Evolutionary conservation across 202 grass and related monocot genomes (phyloP).

Genomic region (Panicum hallii): DNA sequence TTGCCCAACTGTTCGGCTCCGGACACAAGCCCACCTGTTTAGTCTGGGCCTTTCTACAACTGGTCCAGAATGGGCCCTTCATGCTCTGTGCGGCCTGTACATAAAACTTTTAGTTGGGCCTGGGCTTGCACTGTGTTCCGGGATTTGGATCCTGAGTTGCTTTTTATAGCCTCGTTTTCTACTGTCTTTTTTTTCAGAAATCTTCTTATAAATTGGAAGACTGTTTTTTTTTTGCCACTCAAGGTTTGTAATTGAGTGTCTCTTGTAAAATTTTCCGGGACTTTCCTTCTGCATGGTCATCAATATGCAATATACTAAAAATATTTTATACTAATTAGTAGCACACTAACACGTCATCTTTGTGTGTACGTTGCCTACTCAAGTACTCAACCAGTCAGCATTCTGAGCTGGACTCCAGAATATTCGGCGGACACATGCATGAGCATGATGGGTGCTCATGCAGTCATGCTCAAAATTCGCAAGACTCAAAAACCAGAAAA

Average conservation of each 20-base stretch:
- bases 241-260: not conserved
- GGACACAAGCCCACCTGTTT: not conserved
- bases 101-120: not conserved
- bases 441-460: not conserved
- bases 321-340: not conserved
- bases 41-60: not conserved
- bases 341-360: not conserved
- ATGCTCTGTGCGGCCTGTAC: not conserved
- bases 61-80: not conserved
- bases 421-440: conserved; percentile 6
- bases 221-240: not conserved
- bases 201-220: not conserved
- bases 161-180: not conserved
- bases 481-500: not conserved
- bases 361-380: not conserved
- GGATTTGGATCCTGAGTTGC: not conserved
- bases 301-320: too few relatives aligned
- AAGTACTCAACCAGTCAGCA: not conserved
- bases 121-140: not conserved
- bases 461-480: not conserved
- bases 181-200: not conserved
- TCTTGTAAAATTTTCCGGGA: not conserved
- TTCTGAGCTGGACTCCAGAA: conserved; percentile 7
- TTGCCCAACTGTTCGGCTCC: not conserved
- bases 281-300: not conserved